phyloP scores from a whole-genome alignment of 208 protist species.

The Wallacemonas sp. region DNA sequence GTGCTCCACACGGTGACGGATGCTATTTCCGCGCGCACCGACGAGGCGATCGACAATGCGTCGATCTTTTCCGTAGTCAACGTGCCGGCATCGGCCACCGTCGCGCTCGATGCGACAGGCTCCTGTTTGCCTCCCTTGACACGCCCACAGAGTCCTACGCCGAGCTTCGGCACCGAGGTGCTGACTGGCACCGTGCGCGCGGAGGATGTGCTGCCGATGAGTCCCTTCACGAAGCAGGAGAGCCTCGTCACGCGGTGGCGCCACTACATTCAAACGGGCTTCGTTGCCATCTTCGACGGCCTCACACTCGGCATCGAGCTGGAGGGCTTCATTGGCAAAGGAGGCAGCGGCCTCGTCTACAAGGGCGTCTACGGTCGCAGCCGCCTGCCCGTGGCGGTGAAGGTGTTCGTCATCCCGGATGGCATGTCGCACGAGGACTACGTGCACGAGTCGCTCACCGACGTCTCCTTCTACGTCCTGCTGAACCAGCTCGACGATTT shows the following conservation, averaged over 20 bases:
- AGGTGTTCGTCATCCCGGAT: conserved; percentile 74
- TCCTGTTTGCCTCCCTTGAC: background rate
- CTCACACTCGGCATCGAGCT: conserved; percentile 52
- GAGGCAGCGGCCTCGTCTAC: conserved; percentile 85
- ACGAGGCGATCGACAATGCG: background rate
- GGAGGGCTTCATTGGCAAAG: conserved; percentile 47
- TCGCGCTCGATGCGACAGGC: background rate
- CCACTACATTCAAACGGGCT: conserved; percentile 51
- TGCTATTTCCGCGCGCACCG: background rate
- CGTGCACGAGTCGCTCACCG: conserved; percentile 78
- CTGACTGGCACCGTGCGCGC: background rate
- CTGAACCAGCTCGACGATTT: conserved; percentile 76
- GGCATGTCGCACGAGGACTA: conserved; percentile 71
- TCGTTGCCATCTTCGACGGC: conserved; percentile 61
- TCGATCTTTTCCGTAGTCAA: conserved; percentile 9
- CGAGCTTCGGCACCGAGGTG: background rate
- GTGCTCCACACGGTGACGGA: background rate
- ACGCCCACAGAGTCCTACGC: background rate
- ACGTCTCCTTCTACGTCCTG: conserved; percentile 81
- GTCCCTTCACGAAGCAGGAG: conserved; percentile 38
- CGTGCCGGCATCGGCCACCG: background rate
- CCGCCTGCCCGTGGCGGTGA: conserved; percentile 75
- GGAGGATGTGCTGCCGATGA: conserved; percentile 15
- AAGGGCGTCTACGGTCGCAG: conserved; percentile 51
- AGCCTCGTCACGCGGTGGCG: conserved; percentile 63